phyloP scores from a whole-genome alignment of 768 basidiomycete genomes.

The Podaxis carcinomalis region DNA sequence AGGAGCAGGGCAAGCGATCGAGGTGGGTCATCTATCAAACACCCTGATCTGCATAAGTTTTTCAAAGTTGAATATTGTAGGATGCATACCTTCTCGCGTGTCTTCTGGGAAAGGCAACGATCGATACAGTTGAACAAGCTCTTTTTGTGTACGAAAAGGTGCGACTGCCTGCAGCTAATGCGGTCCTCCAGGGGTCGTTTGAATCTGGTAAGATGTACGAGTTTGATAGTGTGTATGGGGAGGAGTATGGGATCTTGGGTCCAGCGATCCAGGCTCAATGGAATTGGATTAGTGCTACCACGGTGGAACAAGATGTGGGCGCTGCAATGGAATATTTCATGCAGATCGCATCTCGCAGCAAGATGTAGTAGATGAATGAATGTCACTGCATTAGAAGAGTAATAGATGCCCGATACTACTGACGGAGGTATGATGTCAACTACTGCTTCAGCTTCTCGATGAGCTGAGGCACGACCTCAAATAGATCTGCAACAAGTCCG shows the following conservation, averaged over 20 bases:
- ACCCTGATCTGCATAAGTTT: neutral
- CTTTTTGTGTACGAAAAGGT: constrained; percentile 20
- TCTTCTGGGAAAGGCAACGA: neutral
- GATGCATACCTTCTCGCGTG: constrained; percentile 22
- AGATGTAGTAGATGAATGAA: neutral
- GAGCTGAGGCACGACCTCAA: constrained; percentile 86
- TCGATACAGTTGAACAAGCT: neutral
- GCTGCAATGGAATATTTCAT: constrained; percentile 12
- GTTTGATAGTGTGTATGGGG: constrained; percentile 30
- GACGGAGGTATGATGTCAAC: constrained; percentile 10
- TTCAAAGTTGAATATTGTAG: constrained; percentile 17
- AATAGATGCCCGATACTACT: neutral
- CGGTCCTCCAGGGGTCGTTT: constrained; percentile 26
- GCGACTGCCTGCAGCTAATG: constrained; percentile 31
- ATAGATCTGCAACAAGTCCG: constrained; percentile 92
- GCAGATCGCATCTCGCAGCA: constrained; percentile 3
- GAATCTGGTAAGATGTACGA: constrained; percentile 35
- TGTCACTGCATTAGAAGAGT: constrained; percentile 4
- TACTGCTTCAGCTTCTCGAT: constrained; percentile 75
- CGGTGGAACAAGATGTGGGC: constrained; percentile 27
- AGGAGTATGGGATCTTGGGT: constrained; percentile 32
- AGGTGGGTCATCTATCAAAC: constrained; percentile 22
- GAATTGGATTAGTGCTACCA: constrained; percentile 35
- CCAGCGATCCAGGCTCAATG: constrained; percentile 37
- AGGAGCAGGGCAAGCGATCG: constrained; percentile 45